Percentiles rank a stretch among this genome's conserved stretches.
These are phyloP conservation scores for Microdochium trichocladiopsis DNA, from an alignment of 2,329 filamentous ascomycete species.

Conservation along the genomic window DNA sequence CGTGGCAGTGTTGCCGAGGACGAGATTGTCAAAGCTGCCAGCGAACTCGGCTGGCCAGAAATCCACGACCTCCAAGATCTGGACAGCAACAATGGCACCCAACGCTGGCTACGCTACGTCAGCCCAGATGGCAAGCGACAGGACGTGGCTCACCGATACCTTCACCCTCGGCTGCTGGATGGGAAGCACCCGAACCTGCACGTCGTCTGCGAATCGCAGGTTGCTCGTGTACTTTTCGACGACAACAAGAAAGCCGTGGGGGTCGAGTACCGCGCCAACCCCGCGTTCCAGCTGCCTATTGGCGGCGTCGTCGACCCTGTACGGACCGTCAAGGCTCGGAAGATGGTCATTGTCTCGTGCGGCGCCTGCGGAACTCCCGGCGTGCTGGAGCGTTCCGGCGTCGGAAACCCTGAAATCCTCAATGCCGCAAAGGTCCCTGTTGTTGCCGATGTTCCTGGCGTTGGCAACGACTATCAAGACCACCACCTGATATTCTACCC, in stretches of 20 bases:
- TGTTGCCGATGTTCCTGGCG: constrained; percentile 33
- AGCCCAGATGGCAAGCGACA: constrained; percentile 38
- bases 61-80: constrained; percentile 40
- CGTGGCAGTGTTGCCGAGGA: constrained; percentile 27
- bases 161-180: constrained; percentile 41
- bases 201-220: constrained; percentile 42
- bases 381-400: constrained; percentile 45
- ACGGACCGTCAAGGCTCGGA: constrained; percentile 33
- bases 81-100: constrained; percentile 23
- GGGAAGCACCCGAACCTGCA: constrained; percentile 41
- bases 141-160: constrained; percentile 41
- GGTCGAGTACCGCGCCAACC: constrained; percentile 40
- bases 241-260: constrained; percentile 38
- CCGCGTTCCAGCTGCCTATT: constrained; percentile 22
- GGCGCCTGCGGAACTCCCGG: constrained; percentile 33
- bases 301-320: constrained; percentile 6
- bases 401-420: constrained; percentile 37
- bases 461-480: constrained; percentile 42
- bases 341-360: constrained; percentile 31
- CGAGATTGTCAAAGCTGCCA: constrained; percentile 36
- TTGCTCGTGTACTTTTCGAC: constrained; percentile 40
- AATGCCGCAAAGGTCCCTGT: constrained; percentile 20
- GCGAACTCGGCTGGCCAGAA: constrained; percentile 35
- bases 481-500: constrained; percentile 44
- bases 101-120: constrained; percentile 8